A percentile compares a stretch with the other conserved stretches of the same genome.
These are phyloP conservation scores for Metschnikowia borealis DNA, from an alignment of 805 yeast species.

Conservation along the genomic window DNA sequence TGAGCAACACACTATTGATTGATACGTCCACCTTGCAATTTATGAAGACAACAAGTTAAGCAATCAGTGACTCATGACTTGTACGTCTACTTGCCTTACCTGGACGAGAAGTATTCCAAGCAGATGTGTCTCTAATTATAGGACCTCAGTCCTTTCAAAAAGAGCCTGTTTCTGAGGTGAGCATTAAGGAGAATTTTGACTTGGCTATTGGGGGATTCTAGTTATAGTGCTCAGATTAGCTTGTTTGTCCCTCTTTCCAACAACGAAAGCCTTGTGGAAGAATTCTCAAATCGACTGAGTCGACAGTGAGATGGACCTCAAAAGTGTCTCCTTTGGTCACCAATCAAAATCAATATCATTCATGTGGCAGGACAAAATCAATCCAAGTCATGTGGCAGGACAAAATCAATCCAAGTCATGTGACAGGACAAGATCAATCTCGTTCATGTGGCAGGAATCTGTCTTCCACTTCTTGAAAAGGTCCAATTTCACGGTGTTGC, in stretches of 20 bases:
- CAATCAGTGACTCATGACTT: constrained; percentile 10
- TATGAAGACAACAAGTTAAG: too few species aligned
- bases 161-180: constrained; percentile 19
- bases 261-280: constrained; percentile 26
- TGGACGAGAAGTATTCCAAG: constrained; percentile 39
- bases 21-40: too few species aligned
- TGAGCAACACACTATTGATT: too few species aligned
- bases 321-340: constrained; percentile 41
- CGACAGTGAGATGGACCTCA: constrained; percentile 23
- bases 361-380: constrained; percentile 42
- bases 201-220: constrained; percentile 37
- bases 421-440: constrained; percentile 41
- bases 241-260: constrained; percentile 37
- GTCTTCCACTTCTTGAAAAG: constrained; percentile 48
- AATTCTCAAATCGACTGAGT: constrained; percentile 21
- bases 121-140: constrained; percentile 28
- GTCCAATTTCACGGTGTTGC: constrained; percentile 27
- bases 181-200: constrained; percentile 30
- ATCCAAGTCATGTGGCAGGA: constrained; percentile 47
- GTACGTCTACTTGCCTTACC: constrained; percentile 47
- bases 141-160: constrained; percentile 29
- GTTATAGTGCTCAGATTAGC: constrained; percentile 40
- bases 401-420: constrained; percentile 39
- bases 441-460: constrained; percentile 48
- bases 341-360: constrained; percentile 42